Conservation (phyloP, 2,329 filamentous ascomycete species). For the Orbilia brochopaga region DNA sequence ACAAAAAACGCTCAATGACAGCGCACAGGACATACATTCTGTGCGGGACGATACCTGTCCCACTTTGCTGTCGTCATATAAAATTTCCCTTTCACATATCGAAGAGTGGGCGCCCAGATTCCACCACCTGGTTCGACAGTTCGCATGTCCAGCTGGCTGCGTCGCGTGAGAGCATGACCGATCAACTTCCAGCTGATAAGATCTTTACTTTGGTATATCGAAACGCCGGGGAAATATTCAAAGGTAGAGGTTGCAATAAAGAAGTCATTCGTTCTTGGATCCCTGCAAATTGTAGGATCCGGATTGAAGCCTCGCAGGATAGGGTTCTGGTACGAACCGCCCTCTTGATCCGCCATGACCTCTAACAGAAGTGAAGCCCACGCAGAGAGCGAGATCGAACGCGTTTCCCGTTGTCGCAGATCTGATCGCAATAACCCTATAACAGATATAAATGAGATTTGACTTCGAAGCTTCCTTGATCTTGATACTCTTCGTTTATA, state of each 20-base stretch:
- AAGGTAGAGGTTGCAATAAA: conserved; percentile 69
- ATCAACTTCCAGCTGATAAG: conserved; percentile 64
- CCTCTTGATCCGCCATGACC: conserved; percentile 25
- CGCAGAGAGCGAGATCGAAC: not conserved
- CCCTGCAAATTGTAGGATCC: conserved; percentile 63
- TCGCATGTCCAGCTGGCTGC: conserved; percentile 63
- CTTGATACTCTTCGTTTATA: not conserved
- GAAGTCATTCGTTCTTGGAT: conserved; percentile 62
- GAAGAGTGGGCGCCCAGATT: conserved; percentile 71
- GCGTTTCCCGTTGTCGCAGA: too few relatives aligned
- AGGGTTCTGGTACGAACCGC: conserved; percentile 59
- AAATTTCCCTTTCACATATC: conserved; percentile 50
- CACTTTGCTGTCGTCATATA: conserved; percentile 49
- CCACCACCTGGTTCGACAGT: conserved; percentile 66
- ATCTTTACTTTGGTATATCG: conserved; percentile 66
- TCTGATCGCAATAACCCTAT: too few relatives aligned
- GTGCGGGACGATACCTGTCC: conserved; percentile 46
- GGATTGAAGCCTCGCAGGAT: conserved; percentile 68
- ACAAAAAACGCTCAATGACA: not conserved
- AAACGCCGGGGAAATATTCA: conserved; percentile 68
- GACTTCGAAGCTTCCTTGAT: too few relatives aligned
- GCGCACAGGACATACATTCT: conserved; percentile 26
- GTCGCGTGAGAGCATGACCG: conserved; percentile 63
- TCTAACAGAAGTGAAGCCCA: too few relatives aligned
- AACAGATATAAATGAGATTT: too few relatives aligned